Percentiles rank a stretch among this genome's conserved stretches.
phyloP scores from a whole-genome alignment of 306 rosid species.

The Abrus pulchellus region DNA sequence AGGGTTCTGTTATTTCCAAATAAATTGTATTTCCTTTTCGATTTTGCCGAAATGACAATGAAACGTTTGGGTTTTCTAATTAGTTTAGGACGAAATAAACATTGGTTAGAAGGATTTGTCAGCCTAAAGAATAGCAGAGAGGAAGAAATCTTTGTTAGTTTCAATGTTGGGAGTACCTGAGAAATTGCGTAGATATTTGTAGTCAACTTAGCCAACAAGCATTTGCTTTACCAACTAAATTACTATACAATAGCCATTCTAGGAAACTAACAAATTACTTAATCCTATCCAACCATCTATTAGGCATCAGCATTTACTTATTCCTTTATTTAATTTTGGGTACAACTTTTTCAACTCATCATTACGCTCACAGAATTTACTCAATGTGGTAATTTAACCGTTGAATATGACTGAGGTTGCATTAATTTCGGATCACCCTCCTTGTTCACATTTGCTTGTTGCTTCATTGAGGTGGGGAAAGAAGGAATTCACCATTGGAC shows the following conservation, averaged over 20 bases:
- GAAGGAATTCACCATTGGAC: slow-evolving; percentile 85
- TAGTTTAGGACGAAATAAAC: no score
- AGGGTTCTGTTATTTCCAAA: no score
- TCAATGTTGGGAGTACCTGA: no score
- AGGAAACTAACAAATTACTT: neutral
- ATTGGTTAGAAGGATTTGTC: no score
- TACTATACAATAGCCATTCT: no score
- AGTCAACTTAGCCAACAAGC: neutral
- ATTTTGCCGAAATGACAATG: neutral
- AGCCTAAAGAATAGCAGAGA: no score
- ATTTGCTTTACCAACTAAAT: neutral
- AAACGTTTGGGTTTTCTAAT: no score
- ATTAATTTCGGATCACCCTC: neutral
- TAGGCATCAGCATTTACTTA: neutral
- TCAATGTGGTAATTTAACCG: neutral
- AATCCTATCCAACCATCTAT: neutral
- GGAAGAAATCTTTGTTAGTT: no score
- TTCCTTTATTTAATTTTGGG: neutral
- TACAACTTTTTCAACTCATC: neutral
- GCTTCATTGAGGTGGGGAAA: slow-evolving; percentile 72
- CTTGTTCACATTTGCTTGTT: neutral
- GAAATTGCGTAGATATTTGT: neutral
- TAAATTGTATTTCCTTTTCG: neutral
- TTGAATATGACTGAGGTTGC: neutral
- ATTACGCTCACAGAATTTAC: neutral